Conservation (phyloP, 306 rosid species). For the Begonia peltatifolia region DNA sequence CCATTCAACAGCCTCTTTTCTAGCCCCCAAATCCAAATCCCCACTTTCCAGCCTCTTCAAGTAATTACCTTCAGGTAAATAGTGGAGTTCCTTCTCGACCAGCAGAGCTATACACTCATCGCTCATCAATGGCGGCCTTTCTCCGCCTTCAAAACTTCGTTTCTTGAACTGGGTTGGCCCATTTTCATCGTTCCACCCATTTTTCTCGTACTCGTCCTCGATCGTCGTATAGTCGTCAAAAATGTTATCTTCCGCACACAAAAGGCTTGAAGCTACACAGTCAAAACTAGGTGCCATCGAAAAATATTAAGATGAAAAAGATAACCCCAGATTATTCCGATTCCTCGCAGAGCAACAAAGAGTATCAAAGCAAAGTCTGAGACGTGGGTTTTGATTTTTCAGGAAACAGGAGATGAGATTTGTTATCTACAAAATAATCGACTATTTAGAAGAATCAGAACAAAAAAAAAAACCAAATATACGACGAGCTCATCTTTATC, state of each 20-base stretch:
- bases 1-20: constrained; percentile 79
- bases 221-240: constrained; percentile 23
- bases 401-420: too few relatives aligned
- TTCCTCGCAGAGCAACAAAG: too few relatives aligned
- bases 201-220: constrained; percentile 21
- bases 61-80: constrained; percentile 42
- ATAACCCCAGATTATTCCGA: too few relatives aligned
- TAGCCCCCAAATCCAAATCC: constrained; percentile 54
- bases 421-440: too few relatives aligned
- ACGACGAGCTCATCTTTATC: background rate
- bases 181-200: constrained; percentile 17
- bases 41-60: constrained; percentile 43
- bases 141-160: constrained; percentile 8
- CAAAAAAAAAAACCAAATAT: background rate
- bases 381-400: too few relatives aligned
- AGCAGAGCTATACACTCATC: constrained; percentile 55
- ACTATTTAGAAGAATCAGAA: background rate
- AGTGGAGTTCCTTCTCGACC: constrained; percentile 53
- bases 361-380: too few relatives aligned
- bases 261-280: constrained; percentile 50
- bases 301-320: background rate
- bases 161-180: constrained; percentile 17
- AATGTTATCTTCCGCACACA: constrained; percentile 56
- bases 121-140: constrained; percentile 49
- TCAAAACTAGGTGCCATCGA: constrained; percentile 94